Base-by-base conservation (phyloP, 225 moss, liverwort and hornwort species). In the Marchantia paleacea region DNA sequence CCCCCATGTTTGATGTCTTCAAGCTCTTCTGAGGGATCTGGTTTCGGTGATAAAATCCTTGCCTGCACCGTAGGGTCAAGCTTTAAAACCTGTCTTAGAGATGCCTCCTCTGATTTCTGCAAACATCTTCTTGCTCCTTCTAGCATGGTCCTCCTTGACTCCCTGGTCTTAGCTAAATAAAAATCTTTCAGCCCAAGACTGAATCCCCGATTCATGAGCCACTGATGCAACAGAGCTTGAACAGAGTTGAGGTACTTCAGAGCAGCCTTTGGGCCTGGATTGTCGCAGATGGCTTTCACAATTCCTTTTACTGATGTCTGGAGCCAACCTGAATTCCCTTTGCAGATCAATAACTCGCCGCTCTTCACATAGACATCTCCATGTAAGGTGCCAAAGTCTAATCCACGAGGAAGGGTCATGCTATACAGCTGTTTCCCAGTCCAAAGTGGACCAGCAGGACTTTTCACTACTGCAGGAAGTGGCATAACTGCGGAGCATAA, bases 361-460 rank as follows among this genome's bases (percentile, higher is more conserved):
- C 89, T 83, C 65, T 69, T 75, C 24, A 97, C 85, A 22, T 89
- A 55, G 52, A 91, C 83, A 52, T 91, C 93, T 79, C 76, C 89
- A 76, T 73, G 83, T 14, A 84, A 22, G 74, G 86, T 80, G 25
- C 85, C 77, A 78, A 85, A 94, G 51, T 78, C 64, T 24, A 84
- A 66, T 52, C 83, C 66, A 61, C 61, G 68, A 24, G 90, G 93
- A 54, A 88, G 65, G 26, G 84, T 84, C 73, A 86, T 76, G 12
- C 89, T 90, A 73, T 89, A 97, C 22, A 97, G 62, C 80, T 97
- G 97, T 79, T 88, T 92, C 20, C 95, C 97, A 78, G 97, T 97
- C 97, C 97, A 97, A 54, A 95, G 67, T 65, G 90, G 90, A 68
- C 97, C 94, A 16, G 80, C 81, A 12, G 94, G 91, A 20, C 92